A percentile compares a stretch with the other conserved stretches of the same genome.
Evolutionary conservation across 2,329 filamentous ascomycete genomes (phyloP).

Genomic region (Fusarium camptoceras): DNA sequence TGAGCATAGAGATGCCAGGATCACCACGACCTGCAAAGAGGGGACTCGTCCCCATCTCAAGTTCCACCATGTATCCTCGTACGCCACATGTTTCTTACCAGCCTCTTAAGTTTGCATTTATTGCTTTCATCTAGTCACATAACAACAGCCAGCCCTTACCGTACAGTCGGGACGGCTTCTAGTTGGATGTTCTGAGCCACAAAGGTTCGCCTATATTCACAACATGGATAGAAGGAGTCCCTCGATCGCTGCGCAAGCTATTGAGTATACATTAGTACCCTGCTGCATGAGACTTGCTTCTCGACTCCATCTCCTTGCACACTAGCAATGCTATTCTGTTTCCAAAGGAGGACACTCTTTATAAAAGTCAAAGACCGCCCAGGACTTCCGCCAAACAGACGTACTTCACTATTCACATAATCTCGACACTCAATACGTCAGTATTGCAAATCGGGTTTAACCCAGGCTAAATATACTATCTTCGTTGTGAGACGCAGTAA

Average conservation of each 20-base stretch:
- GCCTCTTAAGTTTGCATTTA: constrained; percentile 10
- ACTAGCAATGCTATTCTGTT: neutral
- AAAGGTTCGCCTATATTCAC: constrained; percentile 6
- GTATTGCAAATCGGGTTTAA: neutral
- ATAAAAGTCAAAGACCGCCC: constrained; percentile 1
- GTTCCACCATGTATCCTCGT: constrained; percentile 2
- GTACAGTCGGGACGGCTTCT: constrained; percentile 30
- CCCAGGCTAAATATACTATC: neutral
- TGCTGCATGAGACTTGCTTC: neutral
- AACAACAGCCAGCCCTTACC: constrained; percentile 28
- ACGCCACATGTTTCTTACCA: constrained; percentile 29
- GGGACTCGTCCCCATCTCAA: neutral
- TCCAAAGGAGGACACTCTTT: neutral
- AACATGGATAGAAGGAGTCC: constrained; percentile 27
- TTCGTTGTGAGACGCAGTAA: neutral
- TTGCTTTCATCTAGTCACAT: constrained; percentile 25
- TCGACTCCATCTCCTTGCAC: neutral
- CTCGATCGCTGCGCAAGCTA: neutral
- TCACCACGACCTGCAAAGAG: neutral
- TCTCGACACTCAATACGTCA: neutral
- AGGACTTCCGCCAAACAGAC: neutral
- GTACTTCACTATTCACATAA: neutral
- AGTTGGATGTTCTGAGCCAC: constrained; percentile 19
- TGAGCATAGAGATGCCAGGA: neutral
- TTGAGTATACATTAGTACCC: neutral